These are phyloP conservation scores for Verticillium zaregamsianum DNA, from an alignment of 2,329 filamentous ascomycete genomes.

Conservation along the genomic window DNA sequence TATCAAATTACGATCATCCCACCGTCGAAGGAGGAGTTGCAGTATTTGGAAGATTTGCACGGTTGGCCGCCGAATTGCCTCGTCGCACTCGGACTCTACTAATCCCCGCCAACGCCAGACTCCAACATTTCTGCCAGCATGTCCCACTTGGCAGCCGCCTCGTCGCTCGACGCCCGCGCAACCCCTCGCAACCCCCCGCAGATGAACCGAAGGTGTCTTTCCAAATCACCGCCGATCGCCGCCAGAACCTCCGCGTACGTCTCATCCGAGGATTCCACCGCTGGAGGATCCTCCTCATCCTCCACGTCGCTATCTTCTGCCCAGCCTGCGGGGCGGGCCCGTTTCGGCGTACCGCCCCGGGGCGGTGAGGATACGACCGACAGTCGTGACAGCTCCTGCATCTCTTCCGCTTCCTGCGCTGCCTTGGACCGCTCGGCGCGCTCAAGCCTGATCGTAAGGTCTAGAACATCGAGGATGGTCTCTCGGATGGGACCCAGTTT, in stretches of 20 bases:
- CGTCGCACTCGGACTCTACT: background rate
- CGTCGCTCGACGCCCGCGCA: conserved; percentile 66
- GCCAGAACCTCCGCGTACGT: conserved; percentile 48
- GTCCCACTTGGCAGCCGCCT: conserved; percentile 64
- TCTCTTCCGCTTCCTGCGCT: conserved; percentile 30
- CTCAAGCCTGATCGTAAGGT: conserved; percentile 67
- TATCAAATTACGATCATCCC: background rate
- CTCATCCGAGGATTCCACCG: conserved; percentile 18
- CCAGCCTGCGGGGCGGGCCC: conserved; percentile 11
- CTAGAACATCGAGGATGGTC: conserved; percentile 70
- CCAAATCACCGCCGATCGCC: conserved; percentile 59
- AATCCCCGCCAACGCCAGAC: conserved; percentile 26
- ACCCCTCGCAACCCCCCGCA: conserved; percentile 69
- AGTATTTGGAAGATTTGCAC: background rate
- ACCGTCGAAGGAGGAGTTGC: background rate
- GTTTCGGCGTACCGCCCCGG: conserved; percentile 18
- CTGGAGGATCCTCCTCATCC: conserved; percentile 29
- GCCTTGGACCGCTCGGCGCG: conserved; percentile 46
- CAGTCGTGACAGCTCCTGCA: conserved; percentile 33
- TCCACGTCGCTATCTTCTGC: conserved; percentile 29
- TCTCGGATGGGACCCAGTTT: conserved; percentile 68
- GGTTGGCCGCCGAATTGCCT: background rate
- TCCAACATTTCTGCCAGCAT: conserved; percentile 77
- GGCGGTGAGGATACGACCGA: conserved; percentile 28
- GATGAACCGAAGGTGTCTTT: conserved; percentile 65